Base-by-base conservation (phyloP, 352 stramenopile species). In the Thalassiosira ordinaria region DNA sequence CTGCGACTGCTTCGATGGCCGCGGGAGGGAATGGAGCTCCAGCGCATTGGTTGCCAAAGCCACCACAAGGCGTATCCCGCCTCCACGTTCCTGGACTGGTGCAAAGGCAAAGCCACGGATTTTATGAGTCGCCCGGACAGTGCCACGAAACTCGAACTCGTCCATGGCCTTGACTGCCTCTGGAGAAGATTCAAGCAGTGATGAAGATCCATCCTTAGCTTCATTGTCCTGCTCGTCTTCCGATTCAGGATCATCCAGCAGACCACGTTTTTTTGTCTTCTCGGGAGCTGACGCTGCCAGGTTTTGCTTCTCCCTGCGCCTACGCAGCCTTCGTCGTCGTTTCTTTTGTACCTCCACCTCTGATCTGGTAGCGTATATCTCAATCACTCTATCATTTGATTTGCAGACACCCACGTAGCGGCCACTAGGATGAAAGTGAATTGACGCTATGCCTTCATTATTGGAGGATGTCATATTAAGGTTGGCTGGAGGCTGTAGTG, bases 101-200 rank as follows among this genome's bases (percentile, higher is more conserved):
- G 84, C 65, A 77, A 94, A 94, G 26, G 71, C 78, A 73, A 94
- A 94, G 14, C 75, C 80, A 65, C 80, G 80, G 33, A 94, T 82
- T 80, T 93, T 94, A 52, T 94, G 89, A 61, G 78, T 74, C 7
- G 86, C 82, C 5, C 79, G 72, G 18, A 89, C 68, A 6, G 74
- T 87, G 37, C 78, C 80, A 56, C 84, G 57, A 55, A 88, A 91
- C 78, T 94, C 89, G 69, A 93, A 92, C 68, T 94, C 87, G 80
- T 94, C 89, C 31, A 81, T 89, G 26, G 89, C 87, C 63, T 91
- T 89, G 27, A 91, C 76, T 14, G 60, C 33, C 29, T 91, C 83
- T 11, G 79, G 82, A 22, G 59, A 72, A 53, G 56, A 52, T 44
- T 82, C 62, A 35, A 67, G 22, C 13, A 71, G 27, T 39, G 47